Evolutionary conservation across 2,329 filamentous ascomycete genomes (phyloP), one percentile per base, ranked within the genome.

Genomic region (Plenodomus lindquistii): DNA sequence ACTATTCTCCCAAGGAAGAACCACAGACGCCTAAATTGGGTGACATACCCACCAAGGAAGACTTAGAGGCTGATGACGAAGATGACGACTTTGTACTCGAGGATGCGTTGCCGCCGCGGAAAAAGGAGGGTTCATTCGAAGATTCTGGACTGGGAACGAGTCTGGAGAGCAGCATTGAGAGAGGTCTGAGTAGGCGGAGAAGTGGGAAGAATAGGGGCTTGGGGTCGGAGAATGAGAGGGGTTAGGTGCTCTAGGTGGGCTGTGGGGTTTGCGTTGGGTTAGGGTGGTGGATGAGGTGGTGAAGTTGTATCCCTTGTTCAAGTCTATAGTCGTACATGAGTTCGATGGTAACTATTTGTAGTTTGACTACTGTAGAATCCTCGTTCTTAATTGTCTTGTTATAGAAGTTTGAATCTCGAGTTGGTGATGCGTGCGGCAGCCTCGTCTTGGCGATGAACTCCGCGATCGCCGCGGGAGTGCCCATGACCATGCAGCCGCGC

Each of bases 131-230:
- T 3, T 45, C 43, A 7, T 62, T 66, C 39, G 64, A 60, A 7
- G 73, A 80, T 53, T 78, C 75, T 2, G 78, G 77, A 1, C 66
- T 80, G 41, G 78, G 77, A 0, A 80, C 77, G 6, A 78, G 77
- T 48, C 55, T 79, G 59, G 77, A 79, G 36, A 61, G 55, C 36
- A 54, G 58, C 2, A 27, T 60, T 42, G 57, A 57, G 40, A 55
- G 54, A 47, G 41, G 50, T 1, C 27, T 55, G 13, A 43, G 51
- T 9, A 47, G 60, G n/a, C 38, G 60, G 18, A 46, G 55, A 11
- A 58, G 55, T 39, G 54, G 37, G 20, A 54, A 38, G 29, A 4
- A 17, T 8, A 40, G n/a, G 35, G 31, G 16, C 13, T 11, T 7
- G 6, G 34, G 15, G 15, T 6, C 11, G 10, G 27, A 31, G 27